Evolutionary conservation across 495 filamentous ascomycete genomes (phyloP).

Genomic region (Ramalina intermedia): DNA sequence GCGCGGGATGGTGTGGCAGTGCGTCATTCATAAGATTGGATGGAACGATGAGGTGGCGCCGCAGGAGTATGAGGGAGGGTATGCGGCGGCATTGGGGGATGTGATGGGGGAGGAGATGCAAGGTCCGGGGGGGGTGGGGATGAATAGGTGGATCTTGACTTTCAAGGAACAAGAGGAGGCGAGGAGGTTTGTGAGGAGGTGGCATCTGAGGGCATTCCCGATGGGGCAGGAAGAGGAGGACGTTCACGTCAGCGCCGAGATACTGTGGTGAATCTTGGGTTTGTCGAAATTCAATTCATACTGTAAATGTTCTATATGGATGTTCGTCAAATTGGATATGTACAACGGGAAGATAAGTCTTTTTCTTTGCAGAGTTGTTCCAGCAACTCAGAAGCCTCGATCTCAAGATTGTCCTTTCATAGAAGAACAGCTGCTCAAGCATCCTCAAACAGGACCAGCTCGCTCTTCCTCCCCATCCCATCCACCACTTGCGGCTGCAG

Average conservation of each 20-base stretch:
- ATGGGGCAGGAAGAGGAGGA: conserved; percentile 13
- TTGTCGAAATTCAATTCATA: background rate
- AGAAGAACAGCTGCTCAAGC: background rate
- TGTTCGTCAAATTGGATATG: background rate
- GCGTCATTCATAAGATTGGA: conserved; percentile 11
- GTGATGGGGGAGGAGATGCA: background rate
- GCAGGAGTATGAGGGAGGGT: background rate
- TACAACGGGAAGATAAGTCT: background rate
- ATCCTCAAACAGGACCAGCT: conserved; percentile 1
- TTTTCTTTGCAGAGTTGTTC: background rate
- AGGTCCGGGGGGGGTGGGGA: background rate
- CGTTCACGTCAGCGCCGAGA: conserved; percentile 27
- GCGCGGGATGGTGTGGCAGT: conserved; percentile 19
- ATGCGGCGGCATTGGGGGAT: background rate
- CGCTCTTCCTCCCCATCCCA: conserved; percentile 11
- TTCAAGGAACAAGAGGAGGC: conserved; percentile 35
- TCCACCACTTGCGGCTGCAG: conserved; percentile 11
- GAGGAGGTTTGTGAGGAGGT: conserved; percentile 39
- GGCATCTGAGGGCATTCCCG: conserved; percentile 36
- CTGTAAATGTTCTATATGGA: background rate
- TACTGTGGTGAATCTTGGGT: conserved; percentile 31
- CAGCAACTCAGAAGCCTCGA: background rate
- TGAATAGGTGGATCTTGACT: conserved; percentile 31
- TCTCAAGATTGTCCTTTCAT: background rate
- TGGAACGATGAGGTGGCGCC: background rate